Evolutionary conservation across 2,329 filamentous ascomycete genomes (phyloP).

Genomic region (Stachybotrys echinatus): DNA sequence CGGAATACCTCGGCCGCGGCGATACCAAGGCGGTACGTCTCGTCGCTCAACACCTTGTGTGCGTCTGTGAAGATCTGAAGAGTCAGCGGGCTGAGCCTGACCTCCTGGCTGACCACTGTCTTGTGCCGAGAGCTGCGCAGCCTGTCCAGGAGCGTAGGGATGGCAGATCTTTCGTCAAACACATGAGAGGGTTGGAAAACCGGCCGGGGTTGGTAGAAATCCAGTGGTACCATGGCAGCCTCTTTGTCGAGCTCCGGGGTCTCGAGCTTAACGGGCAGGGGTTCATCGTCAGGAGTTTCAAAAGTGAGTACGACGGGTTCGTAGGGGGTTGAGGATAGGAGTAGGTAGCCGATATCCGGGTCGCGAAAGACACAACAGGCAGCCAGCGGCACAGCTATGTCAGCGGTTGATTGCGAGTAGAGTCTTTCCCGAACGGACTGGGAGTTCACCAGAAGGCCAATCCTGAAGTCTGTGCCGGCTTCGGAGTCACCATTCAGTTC

Average conservation of each 20-base stretch:
- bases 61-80: slow-evolving; percentile 67
- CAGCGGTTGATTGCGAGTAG: slow-evolving; percentile 45
- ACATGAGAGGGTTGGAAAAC: slow-evolving; percentile 58
- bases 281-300: slow-evolving; percentile 50
- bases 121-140: slow-evolving; percentile 56
- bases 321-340: slow-evolving; percentile 54
- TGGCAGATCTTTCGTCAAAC: slow-evolving; percentile 51
- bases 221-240: slow-evolving; percentile 37
- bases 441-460: slow-evolving; percentile 54
- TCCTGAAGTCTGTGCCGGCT: slow-evolving; percentile 55
- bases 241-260: slow-evolving; percentile 37
- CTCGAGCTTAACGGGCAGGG: slow-evolving; percentile 35
- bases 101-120: slow-evolving; percentile 58
- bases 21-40: slow-evolving; percentile 62
- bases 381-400: slow-evolving; percentile 43
- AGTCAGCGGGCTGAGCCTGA: slow-evolving; percentile 65
- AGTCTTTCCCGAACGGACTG: slow-evolving; percentile 54
- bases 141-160: slow-evolving; percentile 51
- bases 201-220: slow-evolving; percentile 59
- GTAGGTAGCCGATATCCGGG: slow-evolving; percentile 58
- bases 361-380: slow-evolving; percentile 51
- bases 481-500: slow-evolving; percentile 53
- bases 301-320: slow-evolving; percentile 56
- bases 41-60: slow-evolving; percentile 64
- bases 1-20: slow-evolving; percentile 71